phyloP scores from a whole-genome alignment of 805 yeast species.

The Candida mattraensis region DNA sequence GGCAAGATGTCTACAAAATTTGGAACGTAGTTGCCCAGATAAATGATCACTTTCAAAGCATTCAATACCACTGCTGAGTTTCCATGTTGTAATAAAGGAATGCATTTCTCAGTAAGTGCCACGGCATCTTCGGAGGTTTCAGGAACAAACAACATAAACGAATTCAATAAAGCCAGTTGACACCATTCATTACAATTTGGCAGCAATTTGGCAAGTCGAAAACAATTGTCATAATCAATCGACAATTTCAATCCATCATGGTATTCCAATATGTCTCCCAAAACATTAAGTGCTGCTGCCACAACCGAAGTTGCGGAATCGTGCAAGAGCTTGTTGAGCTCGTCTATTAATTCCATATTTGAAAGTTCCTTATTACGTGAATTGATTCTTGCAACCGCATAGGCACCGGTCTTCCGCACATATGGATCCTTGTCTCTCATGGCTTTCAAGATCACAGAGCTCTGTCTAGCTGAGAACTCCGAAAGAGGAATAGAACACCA shows the following conservation, averaged over 20 bases:
- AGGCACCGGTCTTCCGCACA: conserved; percentile 70
- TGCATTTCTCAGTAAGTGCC: conserved; percentile 57
- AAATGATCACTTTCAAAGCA: conserved; percentile 68
- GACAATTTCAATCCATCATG: conserved; percentile 49
- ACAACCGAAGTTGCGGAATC: conserved; percentile 63
- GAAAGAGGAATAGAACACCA: conserved; percentile 57
- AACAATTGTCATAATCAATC: conserved; percentile 50
- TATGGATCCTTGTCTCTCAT: conserved; percentile 51
- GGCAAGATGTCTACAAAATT: conserved; percentile 57
- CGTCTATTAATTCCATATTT: conserved; percentile 43
- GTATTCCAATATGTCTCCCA: conserved; percentile 62
- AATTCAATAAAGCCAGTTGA: conserved; percentile 63
- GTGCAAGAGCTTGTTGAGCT: conserved; percentile 51
- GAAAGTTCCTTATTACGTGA: conserved; percentile 51
- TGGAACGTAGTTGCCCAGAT: conserved; percentile 68
- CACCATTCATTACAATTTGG: conserved; percentile 66
- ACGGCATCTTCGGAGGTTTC: conserved; percentile 64
- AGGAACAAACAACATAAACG: conserved; percentile 71
- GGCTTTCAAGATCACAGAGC: conserved; percentile 36
- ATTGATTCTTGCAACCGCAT: conserved; percentile 65
- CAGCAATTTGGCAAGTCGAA: conserved; percentile 40
- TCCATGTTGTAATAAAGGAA: conserved; percentile 76
- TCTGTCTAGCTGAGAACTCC: conserved; percentile 49
- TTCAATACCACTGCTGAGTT: conserved; percentile 81
- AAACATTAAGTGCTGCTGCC: conserved; percentile 68